Percentiles rank a stretch among this genome's conserved stretches.
These are phyloP conservation scores for Athelia sp. DNA, from an alignment of 1,284 basidiomycete genomes.

Conservation along the genomic window DNA sequence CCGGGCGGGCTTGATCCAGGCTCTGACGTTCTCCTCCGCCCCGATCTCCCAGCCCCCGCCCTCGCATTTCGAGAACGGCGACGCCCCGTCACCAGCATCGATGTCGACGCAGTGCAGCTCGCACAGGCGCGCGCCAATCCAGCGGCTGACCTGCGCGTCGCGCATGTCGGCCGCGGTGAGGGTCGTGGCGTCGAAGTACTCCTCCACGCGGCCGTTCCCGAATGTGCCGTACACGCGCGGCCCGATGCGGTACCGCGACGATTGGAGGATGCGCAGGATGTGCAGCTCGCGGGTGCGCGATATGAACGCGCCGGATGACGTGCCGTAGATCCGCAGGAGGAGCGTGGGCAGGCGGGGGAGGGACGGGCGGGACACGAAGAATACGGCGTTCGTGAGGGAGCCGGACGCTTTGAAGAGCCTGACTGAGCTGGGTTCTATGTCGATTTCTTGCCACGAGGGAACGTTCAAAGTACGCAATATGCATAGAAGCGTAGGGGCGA, in stretches of 20 bases:
- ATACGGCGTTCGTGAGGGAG: constrained; percentile 92
- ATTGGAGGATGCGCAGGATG: constrained; percentile 83
- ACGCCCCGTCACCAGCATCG: constrained; percentile 49
- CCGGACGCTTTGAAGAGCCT: constrained; percentile 80
- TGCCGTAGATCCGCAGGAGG: constrained; percentile 85
- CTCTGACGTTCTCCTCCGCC: constrained; percentile 53
- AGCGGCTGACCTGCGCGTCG: constrained; percentile 67
- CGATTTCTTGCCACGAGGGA: constrained; percentile 49
- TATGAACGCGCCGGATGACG: constrained; percentile 81
- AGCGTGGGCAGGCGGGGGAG: constrained; percentile 57
- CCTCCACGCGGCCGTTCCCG: constrained; percentile 87
- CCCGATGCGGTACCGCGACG: constrained; percentile 85
- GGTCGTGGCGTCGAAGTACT: constrained; percentile 86
- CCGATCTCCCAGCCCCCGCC: constrained; percentile 52
- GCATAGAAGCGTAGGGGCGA: constrained; percentile 54
- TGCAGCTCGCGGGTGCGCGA: constrained; percentile 81
- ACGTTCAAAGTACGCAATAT: constrained; percentile 50
- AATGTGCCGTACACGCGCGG: constrained; percentile 91
- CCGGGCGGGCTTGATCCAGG: constrained; percentile 60
- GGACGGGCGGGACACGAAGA: constrained; percentile 75
- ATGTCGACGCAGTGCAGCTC: constrained; percentile 91
- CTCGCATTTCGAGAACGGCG: constrained; percentile 31
- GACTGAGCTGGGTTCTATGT: constrained; percentile 46
- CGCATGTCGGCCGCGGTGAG: constrained; percentile 75
- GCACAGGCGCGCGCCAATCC: constrained; percentile 88